A percentile compares a stretch with the other conserved stretches of the same genome.
These are phyloP conservation scores for Hemerocallis citrina DNA, from an alignment of 106 monocot genomes.

Conservation along the genomic window DNA sequence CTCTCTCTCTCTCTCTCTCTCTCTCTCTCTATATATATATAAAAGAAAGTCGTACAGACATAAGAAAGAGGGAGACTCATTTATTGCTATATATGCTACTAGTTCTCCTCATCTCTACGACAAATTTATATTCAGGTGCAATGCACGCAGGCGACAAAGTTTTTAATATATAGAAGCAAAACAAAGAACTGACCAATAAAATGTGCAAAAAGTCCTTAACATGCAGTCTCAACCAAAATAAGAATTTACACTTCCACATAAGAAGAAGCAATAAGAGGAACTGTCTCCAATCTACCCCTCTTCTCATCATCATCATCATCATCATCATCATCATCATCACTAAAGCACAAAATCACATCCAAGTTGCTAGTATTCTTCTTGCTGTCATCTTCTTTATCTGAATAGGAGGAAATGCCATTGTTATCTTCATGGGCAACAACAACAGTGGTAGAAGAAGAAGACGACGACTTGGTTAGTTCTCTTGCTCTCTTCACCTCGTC, in stretches of 20 bases:
- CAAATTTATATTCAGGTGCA: no score
- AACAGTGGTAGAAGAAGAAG: background rate
- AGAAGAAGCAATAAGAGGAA: constrained; percentile 22
- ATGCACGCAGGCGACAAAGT: no score
- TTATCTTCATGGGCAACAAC: no score
- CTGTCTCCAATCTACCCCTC: constrained; percentile 14
- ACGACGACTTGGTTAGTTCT: constrained; percentile 39
- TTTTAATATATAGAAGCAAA: no score
- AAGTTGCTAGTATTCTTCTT: constrained; percentile 1
- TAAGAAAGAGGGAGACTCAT: background rate
- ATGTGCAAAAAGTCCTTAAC: background rate
- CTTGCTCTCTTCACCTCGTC: constrained; percentile 44
- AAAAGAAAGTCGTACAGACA: no score
- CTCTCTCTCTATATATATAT: no score
- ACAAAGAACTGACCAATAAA: background rate
- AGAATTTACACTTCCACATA: background rate
- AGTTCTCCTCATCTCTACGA: no score
- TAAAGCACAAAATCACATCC: constrained; percentile 10
- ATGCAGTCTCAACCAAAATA: background rate
- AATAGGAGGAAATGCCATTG: no score
- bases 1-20: background rate
- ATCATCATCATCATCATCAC: no score
- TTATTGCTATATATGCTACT: no score
- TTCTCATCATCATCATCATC: constrained; percentile 3
- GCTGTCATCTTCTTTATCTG: background rate